Evolutionary conservation across 2,329 filamentous ascomycete species (phyloP), one percentile per base, ranked within the genome.

Genomic region (Arthrobotrys pseudoclavata): DNA sequence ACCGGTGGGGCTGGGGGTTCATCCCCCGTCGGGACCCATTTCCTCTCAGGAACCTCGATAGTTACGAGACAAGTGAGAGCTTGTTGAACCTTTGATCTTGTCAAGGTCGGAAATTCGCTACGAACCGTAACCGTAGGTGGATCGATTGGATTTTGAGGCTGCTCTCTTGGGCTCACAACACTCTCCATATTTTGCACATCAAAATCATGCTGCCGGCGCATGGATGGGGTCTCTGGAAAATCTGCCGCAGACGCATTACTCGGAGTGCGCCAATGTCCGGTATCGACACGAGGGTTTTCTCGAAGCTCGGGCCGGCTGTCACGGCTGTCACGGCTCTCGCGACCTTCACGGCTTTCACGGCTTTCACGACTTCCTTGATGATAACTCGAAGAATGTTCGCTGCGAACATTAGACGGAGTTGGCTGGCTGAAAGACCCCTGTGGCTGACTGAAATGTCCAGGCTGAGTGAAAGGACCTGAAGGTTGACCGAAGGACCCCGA

Each of bases 161-260:
- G 87, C 4, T 87, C 85, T 42, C 91, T 90, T 4, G 93, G 92
- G 84, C 90, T 94, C 13, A 89, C 88, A 18, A 96, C 87, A 0
- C 92, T 93, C 84, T 97, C 95, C 93, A 97, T 97, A 2, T 94
- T 94, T 83, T 98, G 95, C 15, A 97, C 89, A 82, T 98, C 96
- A 82, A 97, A 98, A 83, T 98, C 95, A 82, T 97, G 94, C 69
- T 92, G 91, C 81, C 94, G 67, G 55, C 45, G 74, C 76, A 70
- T 63, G 47, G 79, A 76, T 37, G 77, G 77, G n/a, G 80, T 78
- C 26, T 82, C 80, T 20, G 79, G 68, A 48, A 80, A 97, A 53
- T 94, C 93, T 22, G 88, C 89, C 0, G 92, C 94, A 0, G 93
- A 96, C 9, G 90, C 87, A 66, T 85, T 86, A 26, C 88, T 86